Percentiles rank a stretch among this genome's conserved stretches.
Conservation (phyloP, 2,329 filamentous ascomycete genomes). For the Xylariaceae sp. region DNA sequence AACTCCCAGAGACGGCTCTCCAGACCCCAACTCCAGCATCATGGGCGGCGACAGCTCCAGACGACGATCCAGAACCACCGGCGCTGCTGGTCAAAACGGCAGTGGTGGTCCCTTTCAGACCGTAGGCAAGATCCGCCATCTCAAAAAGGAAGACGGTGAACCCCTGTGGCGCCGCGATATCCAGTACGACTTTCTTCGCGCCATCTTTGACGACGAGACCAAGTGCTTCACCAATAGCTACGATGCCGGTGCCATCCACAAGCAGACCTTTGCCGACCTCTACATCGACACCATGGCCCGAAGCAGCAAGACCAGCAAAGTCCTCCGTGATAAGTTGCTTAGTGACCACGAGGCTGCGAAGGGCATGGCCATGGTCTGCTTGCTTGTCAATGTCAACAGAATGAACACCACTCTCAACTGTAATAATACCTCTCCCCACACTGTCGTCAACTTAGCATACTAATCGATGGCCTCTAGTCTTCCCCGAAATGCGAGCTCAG, state of each 20-base stretch:
- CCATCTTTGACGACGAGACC: conserved; percentile 71
- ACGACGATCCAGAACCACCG: conserved; percentile 24
- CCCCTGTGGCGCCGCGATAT: conserved; percentile 85
- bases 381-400: conserved; percentile 92
- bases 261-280: conserved; percentile 85
- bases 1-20: conserved; percentile 16
- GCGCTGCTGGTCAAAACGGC: conserved; percentile 15
- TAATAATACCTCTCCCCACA: conserved; percentile 43
- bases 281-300: conserved; percentile 98
- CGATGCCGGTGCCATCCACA: conserved; percentile 55
- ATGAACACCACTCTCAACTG: conserved; percentile 99
- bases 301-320: conserved; percentile 98
- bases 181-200: conserved; percentile 78
- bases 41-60: conserved; percentile 23
- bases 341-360: conserved; percentile 89
- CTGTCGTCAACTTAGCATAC: conserved; percentile 3
- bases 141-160: conserved; percentile 87
- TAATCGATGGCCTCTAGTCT: conserved; percentile 52
- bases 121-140: conserved; percentile 70
- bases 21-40: conserved; percentile 24
- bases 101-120: conserved; percentile 20
- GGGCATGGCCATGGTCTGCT: conserved; percentile 98
- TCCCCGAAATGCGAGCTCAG: conserved; percentile 98
- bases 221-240: conserved; percentile 86
- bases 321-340: conserved; percentile 91